phyloP scores from a whole-genome alignment of 2,329 filamentous ascomycete genomes.

The Akanthomyces uredinophilus region DNA sequence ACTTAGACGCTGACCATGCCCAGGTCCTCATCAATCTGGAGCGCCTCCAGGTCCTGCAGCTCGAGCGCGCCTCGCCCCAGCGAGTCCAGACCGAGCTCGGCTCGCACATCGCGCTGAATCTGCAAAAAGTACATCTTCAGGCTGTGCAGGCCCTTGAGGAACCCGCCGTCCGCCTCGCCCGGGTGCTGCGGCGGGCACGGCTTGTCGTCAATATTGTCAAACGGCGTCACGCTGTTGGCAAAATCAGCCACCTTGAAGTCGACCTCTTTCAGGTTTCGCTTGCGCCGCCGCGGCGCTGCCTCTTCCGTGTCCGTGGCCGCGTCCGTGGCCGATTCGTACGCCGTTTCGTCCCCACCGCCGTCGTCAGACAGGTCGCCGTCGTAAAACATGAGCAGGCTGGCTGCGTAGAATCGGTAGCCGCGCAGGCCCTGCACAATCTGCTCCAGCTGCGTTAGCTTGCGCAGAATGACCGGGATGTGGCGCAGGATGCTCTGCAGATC shows the following conservation, averaged over 20 bases:
- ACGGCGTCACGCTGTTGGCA: constrained; percentile 90
- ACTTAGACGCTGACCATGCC: constrained; percentile 30
- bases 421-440: constrained; percentile 72
- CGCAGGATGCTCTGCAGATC: constrained; percentile 73
- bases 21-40: constrained; percentile 28
- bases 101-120: constrained; percentile 73
- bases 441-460: constrained; percentile 79
- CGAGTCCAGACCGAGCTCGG: constrained; percentile 44
- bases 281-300: constrained; percentile 35
- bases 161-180: constrained; percentile 77
- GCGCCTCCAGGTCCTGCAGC: constrained; percentile 20
- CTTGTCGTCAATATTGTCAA: constrained; percentile 60
- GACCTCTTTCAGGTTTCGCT: constrained; percentile 56
- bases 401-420: constrained; percentile 92
- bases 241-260: constrained; percentile 98
- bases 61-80: constrained; percentile 23
- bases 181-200: constrained; percentile 79
- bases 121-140: constrained; percentile 79
- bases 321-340: constrained; percentile 54
- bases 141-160: constrained; percentile 76
- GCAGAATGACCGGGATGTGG: constrained; percentile 82
- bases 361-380: constrained; percentile 68
- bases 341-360: constrained; percentile 42
- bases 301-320: constrained; percentile 55
- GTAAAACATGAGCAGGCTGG: constrained; percentile 91